These are phyloP conservation scores for Ceratopteris richardii DNA, from an alignment of 75 land plant genomes.

Conservation along the genomic window DNA sequence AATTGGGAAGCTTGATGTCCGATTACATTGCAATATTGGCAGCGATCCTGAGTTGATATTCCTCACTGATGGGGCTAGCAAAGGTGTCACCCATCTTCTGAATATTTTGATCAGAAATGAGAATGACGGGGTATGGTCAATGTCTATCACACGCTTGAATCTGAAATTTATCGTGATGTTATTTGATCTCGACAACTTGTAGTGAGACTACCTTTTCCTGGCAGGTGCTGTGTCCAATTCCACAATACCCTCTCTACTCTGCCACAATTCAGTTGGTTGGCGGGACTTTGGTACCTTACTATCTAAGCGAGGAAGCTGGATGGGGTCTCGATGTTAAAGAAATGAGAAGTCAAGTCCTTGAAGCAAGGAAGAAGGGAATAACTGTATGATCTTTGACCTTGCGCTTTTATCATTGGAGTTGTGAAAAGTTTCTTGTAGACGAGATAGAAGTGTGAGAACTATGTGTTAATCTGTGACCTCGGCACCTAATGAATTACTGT, in stretches of 20 bases:
- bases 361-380: slow-evolving; percentile 69
- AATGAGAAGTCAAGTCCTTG: slow-evolving; percentile 44
- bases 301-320: slow-evolving; percentile 72
- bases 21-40: too few species aligned
- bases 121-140: slow-evolving; percentile 69
- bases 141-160: not conserved
- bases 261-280: slow-evolving; percentile 77
- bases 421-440: too few species aligned
- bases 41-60: slow-evolving; percentile 94
- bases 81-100: slow-evolving; percentile 88
- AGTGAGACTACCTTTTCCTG: not conserved
- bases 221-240: slow-evolving; percentile 92
- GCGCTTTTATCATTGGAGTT: not conserved
- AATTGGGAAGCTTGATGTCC: too few species aligned
- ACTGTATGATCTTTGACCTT: slow-evolving; percentile 44
- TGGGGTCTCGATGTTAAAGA: slow-evolving; percentile 74
- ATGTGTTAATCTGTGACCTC: too few species aligned
- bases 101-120: slow-evolving; percentile 67
- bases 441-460: too few species aligned
- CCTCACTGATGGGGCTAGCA: slow-evolving; percentile 98
- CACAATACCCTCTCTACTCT: slow-evolving; percentile 97
- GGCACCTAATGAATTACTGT: too few species aligned
- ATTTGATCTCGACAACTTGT: not conserved
- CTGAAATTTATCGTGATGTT: too few species aligned
- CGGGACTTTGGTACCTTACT: slow-evolving; percentile 92